Base-by-base conservation (phyloP, 441 rosid genomes). In the Eruca vesicaria region DNA sequence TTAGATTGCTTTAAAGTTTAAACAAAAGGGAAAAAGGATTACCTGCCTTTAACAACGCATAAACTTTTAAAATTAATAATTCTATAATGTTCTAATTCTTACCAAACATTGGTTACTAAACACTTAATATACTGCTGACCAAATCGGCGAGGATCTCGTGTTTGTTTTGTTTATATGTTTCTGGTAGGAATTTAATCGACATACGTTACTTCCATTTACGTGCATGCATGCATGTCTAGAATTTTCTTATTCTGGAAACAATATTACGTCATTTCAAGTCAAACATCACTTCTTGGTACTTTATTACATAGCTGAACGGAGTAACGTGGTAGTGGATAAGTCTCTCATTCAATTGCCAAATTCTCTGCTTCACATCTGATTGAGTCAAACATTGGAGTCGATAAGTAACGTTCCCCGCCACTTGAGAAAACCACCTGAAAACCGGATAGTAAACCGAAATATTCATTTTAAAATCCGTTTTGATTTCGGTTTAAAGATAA, bases 321-420 rank as follows among this genome's bases (percentile, higher is more conserved):
- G 12, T 52, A 1, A 52, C 12, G 26, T 52, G 7, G 9, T 2
- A 45, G 55, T 48, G 10, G 57, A 18, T 9, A 9, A 4, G 32
- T 19, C 26, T 55, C 62, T 73, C 32, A 78, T 12, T 68, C 63
- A 18, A 78, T 19, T 63, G 75, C 41, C 67, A 73, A 56, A 58
- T 73, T 68, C 68, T 82, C 80, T 36, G 82, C 90, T 75, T 85
- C 89, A 1, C 29, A 64, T 69, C 82, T 82, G 0, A 82, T 33
- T 1, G 89, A 84, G 9, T 86, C 86, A 48, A 86, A 86, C 35
- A 90, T 79, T 43, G 63, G 70, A 32, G 87, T 73, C 11, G 90
- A 86, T 10, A 86, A 59, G 76, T 86, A 90, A 2, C 89, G 89
- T 53, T 90, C 91, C 36, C 91, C 95, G 0, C 69, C 81, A 26